These are phyloP conservation scores for Dipteronia sinensis DNA, from an alignment of 345 rosid species.

Conservation along the genomic window DNA sequence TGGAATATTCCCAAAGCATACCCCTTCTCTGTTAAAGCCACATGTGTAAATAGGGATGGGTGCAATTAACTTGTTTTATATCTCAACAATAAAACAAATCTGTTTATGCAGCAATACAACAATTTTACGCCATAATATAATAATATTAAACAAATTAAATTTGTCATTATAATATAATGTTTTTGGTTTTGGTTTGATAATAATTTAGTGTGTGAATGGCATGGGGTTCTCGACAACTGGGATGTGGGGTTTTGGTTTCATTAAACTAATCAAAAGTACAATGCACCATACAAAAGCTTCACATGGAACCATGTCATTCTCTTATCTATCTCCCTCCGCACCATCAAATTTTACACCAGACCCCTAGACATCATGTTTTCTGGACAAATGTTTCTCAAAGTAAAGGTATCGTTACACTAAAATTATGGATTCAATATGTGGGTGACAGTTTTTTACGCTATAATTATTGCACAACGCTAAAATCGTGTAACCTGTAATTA, in stretches of 20 bases:
- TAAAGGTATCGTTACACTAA: neutral
- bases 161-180: neutral
- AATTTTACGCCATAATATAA: too few relatives aligned
- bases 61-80: neutral
- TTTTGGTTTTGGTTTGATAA: neutral
- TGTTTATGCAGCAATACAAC: neutral
- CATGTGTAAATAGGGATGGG: neutral
- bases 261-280: neutral
- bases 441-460: neutral
- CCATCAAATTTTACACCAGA: too few relatives aligned
- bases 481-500: neutral
- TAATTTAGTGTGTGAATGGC: neutral
- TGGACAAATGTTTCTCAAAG: neutral
- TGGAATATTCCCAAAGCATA: too few relatives aligned
- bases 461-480: neutral
- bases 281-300: conserved; percentile 1
- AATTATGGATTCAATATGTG: neutral
- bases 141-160: neutral
- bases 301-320: conserved; percentile 2
- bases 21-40: too few relatives aligned
- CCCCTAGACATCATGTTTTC: neutral
- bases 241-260: conserved; percentile 10
- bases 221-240: conserved; percentile 21
- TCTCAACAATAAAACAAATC: neutral
- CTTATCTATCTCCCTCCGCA: neutral